Evolutionary conservation across 768 basidiomycete species (phyloP).

Genomic region (Udeniomyces megalosporus): DNA sequence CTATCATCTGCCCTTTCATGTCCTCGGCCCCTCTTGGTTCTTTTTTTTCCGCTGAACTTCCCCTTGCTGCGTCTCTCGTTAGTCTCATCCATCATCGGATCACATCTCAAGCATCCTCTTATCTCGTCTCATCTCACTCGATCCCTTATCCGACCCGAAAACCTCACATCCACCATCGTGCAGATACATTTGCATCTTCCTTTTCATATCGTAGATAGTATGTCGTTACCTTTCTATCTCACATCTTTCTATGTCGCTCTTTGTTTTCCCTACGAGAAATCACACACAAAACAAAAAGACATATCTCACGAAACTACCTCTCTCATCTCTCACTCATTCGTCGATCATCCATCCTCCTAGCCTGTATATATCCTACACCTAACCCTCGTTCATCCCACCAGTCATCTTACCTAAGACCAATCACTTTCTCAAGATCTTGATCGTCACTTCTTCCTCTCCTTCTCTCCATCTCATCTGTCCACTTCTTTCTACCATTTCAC

Average conservation of each 20-base stretch:
- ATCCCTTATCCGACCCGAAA: background rate
- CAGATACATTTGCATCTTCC: no score
- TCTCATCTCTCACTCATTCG: no score
- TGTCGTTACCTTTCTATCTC: background rate
- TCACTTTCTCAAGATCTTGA: no score
- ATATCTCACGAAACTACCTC: background rate
- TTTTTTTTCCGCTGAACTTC: background rate
- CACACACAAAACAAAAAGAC: background rate
- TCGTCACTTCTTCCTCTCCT: no score
- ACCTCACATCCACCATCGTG: background rate
- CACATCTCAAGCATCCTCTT: background rate
- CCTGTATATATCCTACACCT: background rate
- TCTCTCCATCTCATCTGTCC: no score
- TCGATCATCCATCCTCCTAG: background rate
- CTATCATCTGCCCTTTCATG: background rate
- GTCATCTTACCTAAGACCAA: no score
- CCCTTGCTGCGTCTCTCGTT: background rate
- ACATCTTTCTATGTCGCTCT: background rate
- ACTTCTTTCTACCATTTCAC: no score
- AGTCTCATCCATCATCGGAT: background rate
- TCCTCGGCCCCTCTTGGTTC: background rate
- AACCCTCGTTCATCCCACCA: no score
- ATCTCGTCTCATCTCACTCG: background rate
- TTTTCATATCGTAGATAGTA: no score
- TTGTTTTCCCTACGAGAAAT: background rate